Conservation (phyloP, 2,329 filamentous ascomycete species). For the Talaromyces sp. region DNA sequence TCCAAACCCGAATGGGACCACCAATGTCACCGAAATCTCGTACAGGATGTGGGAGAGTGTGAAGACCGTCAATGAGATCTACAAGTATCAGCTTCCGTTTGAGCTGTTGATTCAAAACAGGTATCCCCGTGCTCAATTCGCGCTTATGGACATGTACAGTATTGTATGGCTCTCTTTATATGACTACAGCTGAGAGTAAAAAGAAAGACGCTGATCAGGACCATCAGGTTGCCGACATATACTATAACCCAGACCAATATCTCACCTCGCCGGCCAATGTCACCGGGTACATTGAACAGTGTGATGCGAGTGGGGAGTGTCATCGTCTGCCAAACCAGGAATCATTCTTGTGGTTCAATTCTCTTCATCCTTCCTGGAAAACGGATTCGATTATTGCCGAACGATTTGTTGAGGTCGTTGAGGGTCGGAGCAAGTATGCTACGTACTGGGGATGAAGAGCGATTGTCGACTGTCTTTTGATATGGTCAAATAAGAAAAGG, state of each 20-base stretch:
- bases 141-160: constrained; percentile 62
- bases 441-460: constrained; percentile 21
- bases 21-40: constrained; percentile 48
- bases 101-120: constrained; percentile 39
- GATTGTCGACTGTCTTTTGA: background rate
- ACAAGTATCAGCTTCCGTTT: constrained; percentile 48
- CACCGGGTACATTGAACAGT: constrained; percentile 54
- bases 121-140: constrained; percentile 55
- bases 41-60: constrained; percentile 51
- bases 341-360: constrained; percentile 68
- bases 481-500: background rate
- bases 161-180: constrained; percentile 39
- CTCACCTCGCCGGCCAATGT: constrained; percentile 60
- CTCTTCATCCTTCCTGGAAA: constrained; percentile 65
- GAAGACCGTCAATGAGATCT: constrained; percentile 48
- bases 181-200: background rate
- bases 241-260: constrained; percentile 55
- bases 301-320: constrained; percentile 42
- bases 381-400: constrained; percentile 54
- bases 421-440: constrained; percentile 37
- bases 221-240: constrained; percentile 57
- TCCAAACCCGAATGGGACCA: constrained; percentile 41
- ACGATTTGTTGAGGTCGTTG: constrained; percentile 53
- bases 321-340: constrained; percentile 44
- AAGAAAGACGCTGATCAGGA: background rate